Base-by-base conservation (phyloP, 2,329 filamentous ascomycete species). In the Epichloe brachyelytri region DNA sequence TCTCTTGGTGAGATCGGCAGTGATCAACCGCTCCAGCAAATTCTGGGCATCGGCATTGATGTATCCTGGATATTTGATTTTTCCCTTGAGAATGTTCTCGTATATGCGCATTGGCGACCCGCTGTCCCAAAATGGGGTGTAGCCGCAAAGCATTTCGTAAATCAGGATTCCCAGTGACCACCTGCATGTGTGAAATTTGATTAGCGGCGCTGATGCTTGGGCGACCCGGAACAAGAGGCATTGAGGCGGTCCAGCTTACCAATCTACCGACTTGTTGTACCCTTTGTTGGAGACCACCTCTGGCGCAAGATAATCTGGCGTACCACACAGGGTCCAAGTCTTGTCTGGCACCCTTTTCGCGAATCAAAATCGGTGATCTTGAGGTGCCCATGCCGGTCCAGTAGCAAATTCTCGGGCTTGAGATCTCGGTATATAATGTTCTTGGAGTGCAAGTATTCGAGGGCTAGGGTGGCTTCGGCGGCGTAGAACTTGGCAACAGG, bases 211-310 rank as follows among this genome's bases (percentile, higher is more conserved):
- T n/a, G 40, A 36, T 45, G 30, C 36, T 40, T 41, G 12, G 40
- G 7, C 26, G 4, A 12, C 3, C 10, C 17, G 14, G 11, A 17
- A 40, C 6, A 15, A 49, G 34, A 15, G 15, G 33, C 11, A n/a
- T 14, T 5, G 26, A 11, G 19, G 12, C 40, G 34, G 34, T 56
- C 53, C 10, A 20, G 71, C 86, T 72, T 72, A 96, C 93, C 93
- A 98, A 67, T 98, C 93, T 17, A 98, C 93, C 40, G 91, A 96
- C 69, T 97, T 98, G 75, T 98, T 98, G 75, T 98, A 98, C 49
- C 93, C 93, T 71, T 97, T 97, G 68, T 91, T 96, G 54, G 89
- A 90, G n/a, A 98, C 93, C 14, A 98, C 93, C 71, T 98, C 93
- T 0, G 93, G 93, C 0, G 93, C 93, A 37, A 98, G 80, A 66